phyloP scores from a whole-genome alignment of 768 basidiomycete species.

The Arthromyces matolae region DNA sequence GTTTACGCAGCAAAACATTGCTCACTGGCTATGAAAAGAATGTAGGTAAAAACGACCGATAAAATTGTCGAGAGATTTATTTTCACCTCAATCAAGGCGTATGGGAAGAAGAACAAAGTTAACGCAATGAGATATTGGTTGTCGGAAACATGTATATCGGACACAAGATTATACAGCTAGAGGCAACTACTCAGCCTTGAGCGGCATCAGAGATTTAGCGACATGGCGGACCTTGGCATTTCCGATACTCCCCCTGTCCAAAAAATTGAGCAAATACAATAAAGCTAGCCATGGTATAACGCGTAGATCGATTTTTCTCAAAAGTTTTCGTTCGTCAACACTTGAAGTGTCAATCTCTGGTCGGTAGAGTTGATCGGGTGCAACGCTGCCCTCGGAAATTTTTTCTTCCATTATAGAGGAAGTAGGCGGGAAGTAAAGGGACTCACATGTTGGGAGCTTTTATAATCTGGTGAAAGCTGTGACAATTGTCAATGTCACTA shows the following conservation, averaged over 20 bases:
- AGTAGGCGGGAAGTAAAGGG: conserved; percentile 10
- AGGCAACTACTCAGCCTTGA: background rate
- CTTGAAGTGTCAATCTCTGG: conserved; percentile 49
- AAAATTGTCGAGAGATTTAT: conserved; percentile 11
- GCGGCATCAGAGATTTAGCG: background rate
- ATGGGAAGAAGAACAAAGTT: conserved; percentile 76
- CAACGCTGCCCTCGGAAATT: conserved; percentile 15
- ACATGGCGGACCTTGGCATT: conserved; percentile 58
- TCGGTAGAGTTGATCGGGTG: conserved; percentile 35
- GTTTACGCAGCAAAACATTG: conserved; percentile 54
- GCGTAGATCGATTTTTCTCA: conserved; percentile 59
- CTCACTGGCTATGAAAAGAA: conserved; percentile 46
- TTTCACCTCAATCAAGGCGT: conserved; percentile 66
- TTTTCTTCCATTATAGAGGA: conserved; percentile 16
- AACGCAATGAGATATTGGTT: conserved; percentile 65
- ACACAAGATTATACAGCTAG: conserved; percentile 57
- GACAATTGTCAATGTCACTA: conserved; percentile 21
- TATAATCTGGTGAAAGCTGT: conserved; percentile 15
- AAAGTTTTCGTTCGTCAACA: conserved; percentile 52
- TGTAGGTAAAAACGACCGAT: background rate
- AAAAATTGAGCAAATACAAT: conserved; percentile 72
- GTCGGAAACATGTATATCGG: conserved; percentile 55
- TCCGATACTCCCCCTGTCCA: conserved; percentile 65
- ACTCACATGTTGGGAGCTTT: conserved; percentile 11
- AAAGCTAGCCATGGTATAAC: conserved; percentile 75